Evolutionary conservation across 2,329 filamentous ascomycete genomes (phyloP), one percentile per base, ranked within the genome.

Genomic region (Polychaeton citri): DNA sequence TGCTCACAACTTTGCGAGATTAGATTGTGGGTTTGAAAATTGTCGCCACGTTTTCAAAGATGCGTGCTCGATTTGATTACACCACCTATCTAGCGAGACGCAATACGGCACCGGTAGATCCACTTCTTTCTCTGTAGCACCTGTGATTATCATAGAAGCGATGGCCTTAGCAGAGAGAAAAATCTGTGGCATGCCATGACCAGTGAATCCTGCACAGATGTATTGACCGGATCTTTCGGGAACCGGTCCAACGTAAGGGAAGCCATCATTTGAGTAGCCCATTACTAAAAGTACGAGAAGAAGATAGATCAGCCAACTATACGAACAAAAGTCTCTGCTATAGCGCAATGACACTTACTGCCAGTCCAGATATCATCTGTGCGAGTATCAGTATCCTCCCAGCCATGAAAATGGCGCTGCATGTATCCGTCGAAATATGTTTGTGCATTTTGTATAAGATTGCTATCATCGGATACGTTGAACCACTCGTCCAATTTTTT

Each of bases 111-210:
- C 37, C 4, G 38, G 34, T 12, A 41, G 32, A 19, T 39, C 34
- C 12, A 34, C 34, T 2, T 24, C 19, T 5, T 54, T 56, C 0
- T 50, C 58, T 0, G 66, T 66, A 0, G 71, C 52, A 0, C 45
- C 42, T 0, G 67, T 66, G 1, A 72, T 48, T 5, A 82, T 71
- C 64, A 79, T 70, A 32, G 70, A 59, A 7, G 73, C 78, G 9
- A 74, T 70, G 1, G 74, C 74, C 39, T 75, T 71, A 2, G 71
- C 81, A 46, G 72, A 76, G 24, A 83, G 60, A 42, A 76, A 76
- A 12, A 78, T 74, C 46, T 78, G 76, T 15, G 81, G 79, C 80
- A 86, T 85, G 0, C 82, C 82, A 55, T 87, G 81, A 0, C 65
- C 58, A 1, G 53, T 57, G n/a, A 68, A 73, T 4, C 69, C 55